These are phyloP conservation scores for Moniliophthora roreri DNA, from an alignment of 1,284 basidiomycete species.

Conservation along the genomic window DNA sequence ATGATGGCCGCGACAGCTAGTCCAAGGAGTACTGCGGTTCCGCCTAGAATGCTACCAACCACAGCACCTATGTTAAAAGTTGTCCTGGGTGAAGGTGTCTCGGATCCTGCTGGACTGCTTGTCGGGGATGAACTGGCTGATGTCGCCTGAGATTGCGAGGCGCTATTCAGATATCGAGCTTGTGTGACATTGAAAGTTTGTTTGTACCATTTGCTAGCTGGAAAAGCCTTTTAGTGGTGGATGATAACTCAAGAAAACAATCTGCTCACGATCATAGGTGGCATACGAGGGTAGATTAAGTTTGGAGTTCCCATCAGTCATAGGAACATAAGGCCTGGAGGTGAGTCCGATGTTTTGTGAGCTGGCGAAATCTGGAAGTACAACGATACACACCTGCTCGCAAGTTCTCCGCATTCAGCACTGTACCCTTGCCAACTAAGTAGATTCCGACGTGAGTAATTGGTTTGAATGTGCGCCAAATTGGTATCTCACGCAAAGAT, in stretches of 20 bases:
- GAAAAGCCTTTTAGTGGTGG: neutral
- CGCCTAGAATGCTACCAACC: neutral
- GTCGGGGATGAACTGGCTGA: too few relatives aligned
- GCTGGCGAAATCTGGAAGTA: too few relatives aligned
- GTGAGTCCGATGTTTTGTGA: too few relatives aligned
- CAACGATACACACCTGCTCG: too few relatives aligned
- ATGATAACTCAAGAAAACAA: neutral
- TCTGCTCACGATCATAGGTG: slow-evolving; percentile 5
- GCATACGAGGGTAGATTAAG: slow-evolving; percentile 6
- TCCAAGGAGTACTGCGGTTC: neutral
- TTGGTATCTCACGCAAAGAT: slow-evolving; percentile 1
- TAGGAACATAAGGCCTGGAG: neutral
- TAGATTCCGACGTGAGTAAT: neutral
- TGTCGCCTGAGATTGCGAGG: neutral
- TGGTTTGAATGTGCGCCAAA: neutral
- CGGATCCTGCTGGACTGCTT: neutral
- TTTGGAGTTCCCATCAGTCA: neutral
- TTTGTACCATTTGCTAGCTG: neutral
- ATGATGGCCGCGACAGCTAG: neutral
- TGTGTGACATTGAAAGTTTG: neutral
- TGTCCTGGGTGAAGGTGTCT: neutral
- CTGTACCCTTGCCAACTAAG: neutral
- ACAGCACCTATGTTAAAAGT: neutral
- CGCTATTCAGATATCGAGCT: neutral
- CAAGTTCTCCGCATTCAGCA: too few relatives aligned